A percentile compares a stretch with the other conserved stretches of the same genome.
Evolutionary conservation across 139 green algal genomes (phyloP).

Genomic region (Coelastrella sp.): DNA sequence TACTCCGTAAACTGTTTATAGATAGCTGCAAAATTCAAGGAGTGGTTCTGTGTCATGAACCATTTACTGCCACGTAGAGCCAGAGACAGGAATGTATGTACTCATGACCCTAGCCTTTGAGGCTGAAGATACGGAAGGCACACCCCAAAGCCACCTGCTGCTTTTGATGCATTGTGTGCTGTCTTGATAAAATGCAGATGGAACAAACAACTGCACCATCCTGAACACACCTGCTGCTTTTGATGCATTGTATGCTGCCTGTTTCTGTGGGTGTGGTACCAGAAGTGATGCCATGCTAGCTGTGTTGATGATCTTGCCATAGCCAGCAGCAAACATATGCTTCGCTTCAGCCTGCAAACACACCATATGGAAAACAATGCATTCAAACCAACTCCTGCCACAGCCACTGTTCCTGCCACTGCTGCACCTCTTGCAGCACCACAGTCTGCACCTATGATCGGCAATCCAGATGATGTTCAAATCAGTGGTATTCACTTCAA

Average conservation of each 20-base stretch:
- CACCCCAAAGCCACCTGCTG: constrained; percentile 46
- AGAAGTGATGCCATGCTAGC: constrained; percentile 66
- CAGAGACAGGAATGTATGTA: too few species aligned
- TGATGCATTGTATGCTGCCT: constrained; percentile 67
- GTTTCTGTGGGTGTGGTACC: constrained; percentile 73
- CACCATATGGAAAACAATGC: not conserved
- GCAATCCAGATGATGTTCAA: too few species aligned
- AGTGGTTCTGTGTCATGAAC: too few species aligned
- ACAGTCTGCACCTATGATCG: too few species aligned
- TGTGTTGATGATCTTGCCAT: constrained; percentile 70
- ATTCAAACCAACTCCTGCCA: not conserved
- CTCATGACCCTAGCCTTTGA: too few species aligned
- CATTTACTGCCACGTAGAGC: too few species aligned
- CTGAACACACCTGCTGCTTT: constrained; percentile 58
- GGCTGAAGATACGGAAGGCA: too few species aligned
- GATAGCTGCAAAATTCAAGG: too few species aligned
- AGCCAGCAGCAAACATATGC: constrained; percentile 59
- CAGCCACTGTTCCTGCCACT: not conserved
- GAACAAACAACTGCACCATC: too few species aligned
- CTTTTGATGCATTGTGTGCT: constrained; percentile 67
- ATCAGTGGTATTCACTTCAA: too few species aligned
- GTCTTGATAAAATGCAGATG: constrained; percentile 39
- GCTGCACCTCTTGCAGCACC: too few species aligned
- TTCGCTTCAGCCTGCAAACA: constrained; percentile 53
- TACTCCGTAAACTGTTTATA: too few species aligned